Evolutionary conservation across 768 basidiomycete genomes (phyloP).

Genomic region (Tulasnella calospora): DNA sequence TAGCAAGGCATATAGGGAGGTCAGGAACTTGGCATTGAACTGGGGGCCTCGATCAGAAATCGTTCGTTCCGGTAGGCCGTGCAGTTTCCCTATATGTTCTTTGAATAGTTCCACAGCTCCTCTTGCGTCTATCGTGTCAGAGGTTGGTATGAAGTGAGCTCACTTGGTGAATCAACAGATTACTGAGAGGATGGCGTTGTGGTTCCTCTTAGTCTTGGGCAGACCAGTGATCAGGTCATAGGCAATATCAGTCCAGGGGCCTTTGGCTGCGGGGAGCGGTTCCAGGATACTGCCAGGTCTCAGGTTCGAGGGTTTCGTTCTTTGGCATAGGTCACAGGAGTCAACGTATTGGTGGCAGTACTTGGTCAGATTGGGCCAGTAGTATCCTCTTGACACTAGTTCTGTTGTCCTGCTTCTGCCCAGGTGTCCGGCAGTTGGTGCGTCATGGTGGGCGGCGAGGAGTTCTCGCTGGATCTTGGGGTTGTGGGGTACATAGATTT

Average conservation of each 20-base stretch:
- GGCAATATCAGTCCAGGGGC: conserved; percentile 32
- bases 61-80: background rate
- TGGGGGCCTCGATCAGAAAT: background rate
- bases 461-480: too few relatives aligned
- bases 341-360: conserved; percentile 32
- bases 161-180: background rate
- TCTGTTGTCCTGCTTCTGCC: conserved; percentile 30
- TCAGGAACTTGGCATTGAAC: background rate
- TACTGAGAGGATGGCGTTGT: background rate
- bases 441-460: too few relatives aligned
- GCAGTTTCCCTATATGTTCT: conserved; percentile 11
- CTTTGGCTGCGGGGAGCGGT: conserved; percentile 30
- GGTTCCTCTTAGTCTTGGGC: background rate
- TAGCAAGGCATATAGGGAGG: too few relatives aligned
- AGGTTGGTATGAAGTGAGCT: background rate
- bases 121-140: background rate
- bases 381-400: conserved; percentile 27
- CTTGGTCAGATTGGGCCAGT: conserved; percentile 27
- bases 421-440: conserved; percentile 16
- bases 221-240: conserved; percentile 31
- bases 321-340: conserved; percentile 31
- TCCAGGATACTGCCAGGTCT: conserved; percentile 29
- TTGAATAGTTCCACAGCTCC: background rate
- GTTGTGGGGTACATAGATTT: too few relatives aligned
- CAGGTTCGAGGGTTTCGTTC: conserved; percentile 28